Evolutionary conservation across 371 early-diverging fungal genomes (phyloP), one percentile per base, ranked within the genome.

Genomic region (Fennellomyces sp.): DNA sequence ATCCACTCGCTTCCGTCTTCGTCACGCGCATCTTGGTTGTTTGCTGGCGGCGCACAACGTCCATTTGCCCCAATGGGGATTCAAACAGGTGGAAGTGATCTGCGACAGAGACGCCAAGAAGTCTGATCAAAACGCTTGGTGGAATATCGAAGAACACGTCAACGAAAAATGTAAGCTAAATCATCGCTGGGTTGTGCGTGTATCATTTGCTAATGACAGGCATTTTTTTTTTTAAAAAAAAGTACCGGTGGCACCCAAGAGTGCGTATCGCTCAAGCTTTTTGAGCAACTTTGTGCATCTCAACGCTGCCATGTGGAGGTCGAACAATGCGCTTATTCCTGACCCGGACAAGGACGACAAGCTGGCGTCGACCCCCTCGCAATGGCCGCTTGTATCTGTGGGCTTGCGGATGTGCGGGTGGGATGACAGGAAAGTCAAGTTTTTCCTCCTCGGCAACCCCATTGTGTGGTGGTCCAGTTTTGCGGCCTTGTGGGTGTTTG

Each of bases 321-420:
- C 92, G 19, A 99, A 99, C 83, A 99, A 99, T 66, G 97, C 98
- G 7, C 80, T 99, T 63, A 84, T 92, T 15, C 96, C 98, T 2
- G 98, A 99, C 68, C 92, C 93, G 5, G 96, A 98, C 63, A 94
- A 97, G 72, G 92, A 96, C 60, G 96, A 96, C 60, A 68, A 82
- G 25, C 78, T 99, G n/a, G 81, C 94, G 7, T 97, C 97, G 12
- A 66, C 72, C 45, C 99, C 99, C 0, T 76, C 76, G 48, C 89
- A 99, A 65, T 99, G 99, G 99, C 97, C 98, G 26, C 75, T 98
- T 41, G 66, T 95, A 50, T 76, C 84, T 35, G 85, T 91, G 23
- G 99, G 99, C 10, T 75, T 99, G 21, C 90, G 99, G 45, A 97
- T 99, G 97, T 94, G 94, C 68, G 83, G 91, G 11, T 99, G 99